Base-by-base conservation (phyloP, 2,329 filamentous ascomycete genomes). In the Sporothrix pseudoabietina region DNA sequence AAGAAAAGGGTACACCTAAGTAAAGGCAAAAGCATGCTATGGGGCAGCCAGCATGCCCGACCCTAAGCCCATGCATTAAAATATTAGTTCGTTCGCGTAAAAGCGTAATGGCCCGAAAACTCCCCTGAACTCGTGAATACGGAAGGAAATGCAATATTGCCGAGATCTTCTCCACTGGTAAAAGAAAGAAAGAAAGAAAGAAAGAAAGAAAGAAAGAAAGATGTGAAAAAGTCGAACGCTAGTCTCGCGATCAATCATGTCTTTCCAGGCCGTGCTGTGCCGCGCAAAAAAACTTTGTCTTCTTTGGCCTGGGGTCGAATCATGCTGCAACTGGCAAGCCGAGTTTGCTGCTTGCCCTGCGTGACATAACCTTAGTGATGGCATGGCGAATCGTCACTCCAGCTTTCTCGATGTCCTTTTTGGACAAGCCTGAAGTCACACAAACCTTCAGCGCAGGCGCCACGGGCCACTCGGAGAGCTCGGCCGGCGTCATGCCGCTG, bases 381-480 rank as follows among this genome's bases (percentile, higher is more conserved):
- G 96, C 95, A 83, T 98, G 94, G 74, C 95, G 87, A 77, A 99
- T 94, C 10, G 89, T 90, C 8, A 91, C 90, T 16, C 94, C 96
- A 0, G 96, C 94, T 85, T 97, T 97, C 84, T 99, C 97, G 72
- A 94, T 92, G 81, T 99, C 96, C 84, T 97, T 98, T 85, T 92
- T 97, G 32, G 92, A 92, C 75, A 99, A 84, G 1, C 92, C 96
- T 5, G 89, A 92, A 0, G 94, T 97, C 71, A 98, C 86, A 80
- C 95, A 98, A 14, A 98, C 89, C 83, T 98, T 98, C 75, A 99
- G 86, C 0, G 94, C 93, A 10, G 96, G 93, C 77, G 88, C 87
- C n/a, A 91, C 85, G 74, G 88, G 87, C 85, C 91, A 93, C 49
- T 86, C 87, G 59, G 89, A 86, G 63, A 89, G 86, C 49, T 94